A percentile compares a stretch with the other conserved stretches of the same genome.
Conservation (phyloP, 345 rosid species). For the Viola odorata region DNA sequence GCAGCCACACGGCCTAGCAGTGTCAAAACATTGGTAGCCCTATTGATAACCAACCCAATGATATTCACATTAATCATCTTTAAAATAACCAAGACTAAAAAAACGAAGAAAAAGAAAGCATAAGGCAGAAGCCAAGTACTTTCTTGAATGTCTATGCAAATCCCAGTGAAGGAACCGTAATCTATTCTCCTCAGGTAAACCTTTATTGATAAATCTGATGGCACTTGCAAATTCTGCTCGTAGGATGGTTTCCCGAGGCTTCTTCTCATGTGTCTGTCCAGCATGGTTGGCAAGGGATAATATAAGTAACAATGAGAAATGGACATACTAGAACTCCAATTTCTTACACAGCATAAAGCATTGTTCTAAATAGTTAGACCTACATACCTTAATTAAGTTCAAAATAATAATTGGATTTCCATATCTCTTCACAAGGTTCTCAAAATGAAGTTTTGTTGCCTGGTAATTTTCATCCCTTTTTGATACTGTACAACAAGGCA, state of each 20-base stretch:
- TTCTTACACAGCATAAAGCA: conserved; percentile 4
- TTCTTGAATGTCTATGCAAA: conserved; percentile 67
- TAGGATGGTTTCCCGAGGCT: conserved; percentile 89
- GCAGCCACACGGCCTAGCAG: conserved; percentile 63
- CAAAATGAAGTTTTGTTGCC: conserved; percentile 91
- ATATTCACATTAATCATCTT: conserved; percentile 8
- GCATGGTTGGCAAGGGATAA: conserved; percentile 12
- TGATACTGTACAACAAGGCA: conserved; percentile 50
- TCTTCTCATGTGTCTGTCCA: conserved; percentile 68
- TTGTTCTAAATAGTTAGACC: not conserved
- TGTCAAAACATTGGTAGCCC: conserved; percentile 63
- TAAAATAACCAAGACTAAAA: not conserved
- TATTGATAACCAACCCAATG: conserved; percentile 30
- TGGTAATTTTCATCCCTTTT: conserved; percentile 63
- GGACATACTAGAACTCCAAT: conserved; percentile 8
- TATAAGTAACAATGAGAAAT: conserved; percentile 8
- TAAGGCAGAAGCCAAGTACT: conserved; percentile 30
- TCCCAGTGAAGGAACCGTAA: conserved; percentile 88
- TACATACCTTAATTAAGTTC: conserved; percentile 78
- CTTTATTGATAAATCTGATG: conserved; percentile 54
- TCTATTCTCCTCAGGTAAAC: conserved; percentile 53
- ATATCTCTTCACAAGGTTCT: conserved; percentile 82
- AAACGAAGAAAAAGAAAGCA: not conserved
- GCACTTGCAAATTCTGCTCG: conserved; percentile 80
- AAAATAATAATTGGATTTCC: conserved; percentile 83